Percentiles rank a stretch among this genome's conserved stretches.
These are phyloP conservation scores for Colletotrichum sp. DNA, from an alignment of 2,329 filamentous ascomycete genomes.

Conservation along the genomic window DNA sequence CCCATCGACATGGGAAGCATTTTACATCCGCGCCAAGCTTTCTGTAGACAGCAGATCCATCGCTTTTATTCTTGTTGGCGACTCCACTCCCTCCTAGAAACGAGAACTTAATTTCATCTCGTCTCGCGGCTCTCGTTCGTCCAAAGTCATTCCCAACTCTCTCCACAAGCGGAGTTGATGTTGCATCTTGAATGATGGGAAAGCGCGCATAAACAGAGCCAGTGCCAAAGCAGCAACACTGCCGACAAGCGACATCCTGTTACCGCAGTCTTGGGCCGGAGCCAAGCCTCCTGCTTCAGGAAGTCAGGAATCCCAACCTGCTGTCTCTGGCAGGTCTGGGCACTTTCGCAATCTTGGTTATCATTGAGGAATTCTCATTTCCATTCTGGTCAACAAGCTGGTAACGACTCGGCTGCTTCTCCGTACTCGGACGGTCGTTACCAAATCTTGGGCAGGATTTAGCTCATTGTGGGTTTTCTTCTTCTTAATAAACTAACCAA, in stretches of 20 bases:
- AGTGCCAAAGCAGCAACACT: constrained; percentile 1
- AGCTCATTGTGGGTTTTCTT: neutral
- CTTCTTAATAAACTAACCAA: neutral
- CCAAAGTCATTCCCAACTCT: neutral
- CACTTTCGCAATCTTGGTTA: neutral
- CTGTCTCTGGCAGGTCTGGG: constrained; percentile 11
- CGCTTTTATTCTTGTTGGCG: neutral
- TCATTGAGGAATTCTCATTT: neutral
- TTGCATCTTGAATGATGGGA: neutral
- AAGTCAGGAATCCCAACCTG: neutral
- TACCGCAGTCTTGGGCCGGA: neutral
- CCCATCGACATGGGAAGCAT: neutral
- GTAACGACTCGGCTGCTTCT: neutral
- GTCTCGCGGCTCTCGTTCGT: neutral
- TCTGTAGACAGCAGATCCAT: neutral
- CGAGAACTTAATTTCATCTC: constrained; percentile 5
- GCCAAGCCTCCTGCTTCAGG: neutral
- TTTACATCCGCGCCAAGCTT: constrained; percentile 8
- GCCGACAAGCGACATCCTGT: neutral
- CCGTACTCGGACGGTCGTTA: neutral
- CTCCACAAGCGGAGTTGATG: neutral
- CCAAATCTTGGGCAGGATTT: neutral
- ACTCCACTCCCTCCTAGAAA: neutral
- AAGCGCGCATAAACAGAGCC: neutral
- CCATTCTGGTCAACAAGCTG: neutral